Conservation (phyloP, 352 stramenopile genomes). For the Phytophthora lateralis region DNA sequence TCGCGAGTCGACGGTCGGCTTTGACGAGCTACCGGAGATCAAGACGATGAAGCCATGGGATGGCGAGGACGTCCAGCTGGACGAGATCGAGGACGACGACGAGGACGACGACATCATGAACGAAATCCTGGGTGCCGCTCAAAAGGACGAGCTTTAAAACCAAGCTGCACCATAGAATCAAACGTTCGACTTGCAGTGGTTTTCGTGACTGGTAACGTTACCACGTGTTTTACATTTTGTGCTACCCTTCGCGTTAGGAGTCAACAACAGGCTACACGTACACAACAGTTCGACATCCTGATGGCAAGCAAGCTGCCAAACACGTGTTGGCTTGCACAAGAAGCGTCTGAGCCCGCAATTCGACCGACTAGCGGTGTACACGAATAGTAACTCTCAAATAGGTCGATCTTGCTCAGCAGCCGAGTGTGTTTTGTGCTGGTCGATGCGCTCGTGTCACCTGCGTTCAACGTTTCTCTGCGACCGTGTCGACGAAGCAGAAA, state of each 20-base stretch:
- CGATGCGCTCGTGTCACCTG: slow-evolving; percentile 28
- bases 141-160: slow-evolving; percentile 84
- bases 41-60: slow-evolving; percentile 79
- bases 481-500: slow-evolving; percentile 13
- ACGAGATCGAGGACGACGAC: slow-evolving; percentile 80
- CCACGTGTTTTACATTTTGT: background rate
- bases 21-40: slow-evolving; percentile 64
- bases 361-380: too few relatives aligned
- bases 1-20: slow-evolving; percentile 64
- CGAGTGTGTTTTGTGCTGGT: background rate
- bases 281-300: too few relatives aligned
- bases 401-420: too few relatives aligned
- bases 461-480: slow-evolving; percentile 25
- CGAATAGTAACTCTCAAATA: too few relatives aligned
- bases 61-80: slow-evolving; percentile 77
- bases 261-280: too few relatives aligned
- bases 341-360: too few relatives aligned
- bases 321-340: too few relatives aligned
- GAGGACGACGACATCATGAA: slow-evolving; percentile 89
- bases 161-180: slow-evolving; percentile 21
- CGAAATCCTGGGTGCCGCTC: slow-evolving; percentile 70
- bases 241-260: too few relatives aligned
- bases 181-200: slow-evolving; percentile 14
- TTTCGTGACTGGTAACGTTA: background rate
- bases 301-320: too few relatives aligned